These are phyloP conservation scores for Drechslera avenae DNA, from an alignment of 2,329 filamentous ascomycete genomes.

Conservation along the genomic window DNA sequence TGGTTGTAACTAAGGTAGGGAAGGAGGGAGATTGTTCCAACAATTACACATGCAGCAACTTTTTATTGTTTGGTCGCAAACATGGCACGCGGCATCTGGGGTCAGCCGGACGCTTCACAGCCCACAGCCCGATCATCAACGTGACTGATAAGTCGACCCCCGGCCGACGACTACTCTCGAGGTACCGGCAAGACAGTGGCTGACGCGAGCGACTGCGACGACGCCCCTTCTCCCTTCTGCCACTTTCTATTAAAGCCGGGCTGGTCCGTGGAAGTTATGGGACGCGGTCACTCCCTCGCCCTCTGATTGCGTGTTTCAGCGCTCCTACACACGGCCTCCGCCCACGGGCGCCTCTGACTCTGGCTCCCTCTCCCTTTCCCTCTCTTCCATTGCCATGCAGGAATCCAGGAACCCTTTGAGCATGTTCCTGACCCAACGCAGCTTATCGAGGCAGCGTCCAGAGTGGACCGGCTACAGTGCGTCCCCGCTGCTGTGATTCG, in stretches of 20 bases:
- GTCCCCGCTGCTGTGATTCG: constrained; percentile 28
- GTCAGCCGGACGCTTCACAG: constrained; percentile 25
- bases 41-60: constrained; percentile 19
- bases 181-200: constrained; percentile 23
- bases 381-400: not conserved
- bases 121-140: constrained; percentile 25
- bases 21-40: constrained; percentile 15
- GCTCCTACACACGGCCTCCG: constrained; percentile 1
- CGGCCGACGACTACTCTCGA: constrained; percentile 18
- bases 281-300: constrained; percentile 13
- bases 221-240: constrained; percentile 11
- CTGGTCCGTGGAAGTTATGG: constrained; percentile 12
- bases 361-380: not conserved
- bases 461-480: constrained; percentile 22
- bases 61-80: constrained; percentile 28
- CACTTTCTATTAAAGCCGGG: constrained; percentile 16
- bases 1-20: constrained; percentile 2
- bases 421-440: constrained; percentile 32
- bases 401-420: constrained; percentile 26
- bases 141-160: constrained; percentile 28
- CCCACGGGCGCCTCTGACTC: constrained; percentile 7
- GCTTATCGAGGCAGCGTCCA: constrained; percentile 14
- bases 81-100: constrained; percentile 30
- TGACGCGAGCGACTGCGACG: constrained; percentile 11
- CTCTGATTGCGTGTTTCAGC: constrained; percentile 24